phyloP scores from a whole-genome alignment of 257 asterid genomes.

The Penstemon barbatus region DNA sequence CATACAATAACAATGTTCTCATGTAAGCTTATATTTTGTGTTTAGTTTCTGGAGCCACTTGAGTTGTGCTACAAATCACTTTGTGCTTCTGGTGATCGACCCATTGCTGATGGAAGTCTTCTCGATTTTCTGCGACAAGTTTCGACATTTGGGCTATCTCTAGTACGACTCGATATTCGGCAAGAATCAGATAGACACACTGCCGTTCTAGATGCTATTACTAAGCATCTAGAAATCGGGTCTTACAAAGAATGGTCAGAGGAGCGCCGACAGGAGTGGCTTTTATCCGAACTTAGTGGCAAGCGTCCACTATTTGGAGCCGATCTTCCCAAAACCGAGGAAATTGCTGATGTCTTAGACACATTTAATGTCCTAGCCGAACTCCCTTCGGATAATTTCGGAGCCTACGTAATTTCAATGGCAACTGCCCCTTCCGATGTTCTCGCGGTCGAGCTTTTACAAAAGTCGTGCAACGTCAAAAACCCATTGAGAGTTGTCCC shows the following conservation, averaged over 20 bases:
- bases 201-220: constrained; percentile 84
- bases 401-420: constrained; percentile 94
- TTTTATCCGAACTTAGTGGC: constrained; percentile 76
- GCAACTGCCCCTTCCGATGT: constrained; percentile 96
- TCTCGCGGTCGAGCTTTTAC: constrained; percentile 92
- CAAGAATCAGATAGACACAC: constrained; percentile 96
- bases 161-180: constrained; percentile 88
- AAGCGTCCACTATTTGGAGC: constrained; percentile 91
- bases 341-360: constrained; percentile 76
- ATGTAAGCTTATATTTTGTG: constrained; percentile 11
- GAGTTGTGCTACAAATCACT: constrained; percentile 93
- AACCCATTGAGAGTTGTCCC: constrained; percentile 85
- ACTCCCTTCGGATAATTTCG: constrained; percentile 75
- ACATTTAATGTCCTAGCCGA: constrained; percentile 80
- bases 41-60: constrained; percentile 87
- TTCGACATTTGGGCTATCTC: constrained; percentile 88
- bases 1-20: neutral
- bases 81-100: constrained; percentile 81
- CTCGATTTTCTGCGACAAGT: constrained; percentile 95
- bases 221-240: constrained; percentile 77
- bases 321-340: constrained; percentile 88
- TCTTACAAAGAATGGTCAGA: constrained; percentile 93
- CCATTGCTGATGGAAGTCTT: constrained; percentile 94
- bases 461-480: constrained; percentile 75
- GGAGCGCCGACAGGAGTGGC: constrained; percentile 88